Conservation (phyloP, 1,139 yeast genomes). For the Sugiyamaella pinicola region DNA sequence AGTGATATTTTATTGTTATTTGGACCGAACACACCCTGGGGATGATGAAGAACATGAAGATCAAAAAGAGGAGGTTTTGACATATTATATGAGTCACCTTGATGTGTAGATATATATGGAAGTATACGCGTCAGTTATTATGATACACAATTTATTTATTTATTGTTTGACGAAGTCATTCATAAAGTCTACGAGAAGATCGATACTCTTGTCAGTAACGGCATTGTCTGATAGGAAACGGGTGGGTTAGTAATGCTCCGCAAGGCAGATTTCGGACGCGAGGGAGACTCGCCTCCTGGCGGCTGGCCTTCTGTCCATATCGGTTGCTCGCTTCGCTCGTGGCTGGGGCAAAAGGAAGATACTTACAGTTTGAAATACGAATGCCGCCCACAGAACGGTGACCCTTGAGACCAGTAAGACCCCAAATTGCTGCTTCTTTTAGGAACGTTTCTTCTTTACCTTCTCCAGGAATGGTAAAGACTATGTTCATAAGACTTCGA, state of each 20-base stretch:
- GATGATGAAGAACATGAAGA: slow-evolving; percentile 32
- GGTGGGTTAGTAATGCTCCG: slow-evolving; percentile 3
- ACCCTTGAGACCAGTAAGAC: slow-evolving; percentile 82
- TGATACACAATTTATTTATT: not conserved
- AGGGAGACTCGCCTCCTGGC: no score
- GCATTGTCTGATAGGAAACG: no score
- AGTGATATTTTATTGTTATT: slow-evolving; percentile 41
- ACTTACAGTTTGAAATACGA: slow-evolving; percentile 69
- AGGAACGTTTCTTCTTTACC: slow-evolving; percentile 70
- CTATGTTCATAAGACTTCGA: slow-evolving; percentile 91
- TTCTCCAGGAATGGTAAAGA: slow-evolving; percentile 66
- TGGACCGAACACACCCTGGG: slow-evolving; percentile 22
- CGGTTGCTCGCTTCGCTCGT: no score
- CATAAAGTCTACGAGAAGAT: slow-evolving; percentile 60
- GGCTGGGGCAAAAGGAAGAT: no score
- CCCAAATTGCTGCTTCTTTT: slow-evolving; percentile 57
- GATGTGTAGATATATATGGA: slow-evolving; percentile 21
- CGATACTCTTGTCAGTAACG: slow-evolving; percentile 64
- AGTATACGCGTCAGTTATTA: not conserved
- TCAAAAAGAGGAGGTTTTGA: slow-evolving; percentile 26
- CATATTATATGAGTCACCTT: slow-evolving; percentile 32
- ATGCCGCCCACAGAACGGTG: slow-evolving; percentile 98
- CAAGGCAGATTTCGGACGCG: no score
- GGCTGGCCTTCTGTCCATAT: no score
- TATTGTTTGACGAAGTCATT: slow-evolving; percentile 53